Evolutionary conservation across 2,329 filamentous ascomycete genomes (phyloP).

Genomic region (Sordariomycetes sp.): DNA sequence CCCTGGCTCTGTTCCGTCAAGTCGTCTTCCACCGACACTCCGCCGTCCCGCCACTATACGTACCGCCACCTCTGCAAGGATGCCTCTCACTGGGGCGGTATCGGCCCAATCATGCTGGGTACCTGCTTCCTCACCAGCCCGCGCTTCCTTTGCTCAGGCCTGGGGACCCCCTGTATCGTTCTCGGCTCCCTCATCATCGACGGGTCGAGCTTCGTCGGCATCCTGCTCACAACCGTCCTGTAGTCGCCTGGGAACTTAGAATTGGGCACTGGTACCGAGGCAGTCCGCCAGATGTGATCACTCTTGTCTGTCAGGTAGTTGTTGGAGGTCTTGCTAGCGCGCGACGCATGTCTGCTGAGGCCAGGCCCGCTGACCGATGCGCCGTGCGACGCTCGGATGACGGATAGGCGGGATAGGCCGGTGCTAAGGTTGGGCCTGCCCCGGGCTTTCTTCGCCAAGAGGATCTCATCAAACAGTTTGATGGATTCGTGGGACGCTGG

Average conservation of each 20-base stretch:
- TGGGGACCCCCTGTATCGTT: conserved; percentile 78
- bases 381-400: conserved; percentile 46
- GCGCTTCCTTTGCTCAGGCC: conserved; percentile 39
- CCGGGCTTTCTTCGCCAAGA: conserved; percentile 62
- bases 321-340: conserved; percentile 26
- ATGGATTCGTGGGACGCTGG: conserved; percentile 52
- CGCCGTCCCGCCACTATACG: not conserved
- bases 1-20: not conserved
- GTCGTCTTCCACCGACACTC: not conserved
- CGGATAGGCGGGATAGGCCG: conserved; percentile 52
- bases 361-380: conserved; percentile 12
- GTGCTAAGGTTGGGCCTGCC: conserved; percentile 53
- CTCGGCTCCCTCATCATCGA: conserved; percentile 86
- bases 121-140: conserved; percentile 48
- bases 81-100: conserved; percentile 17
- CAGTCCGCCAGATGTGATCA: conserved; percentile 71
- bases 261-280: conserved; percentile 48
- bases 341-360: conserved; percentile 17
- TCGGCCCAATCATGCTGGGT: conserved; percentile 32
- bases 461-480: conserved; percentile 75
- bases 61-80: not conserved
- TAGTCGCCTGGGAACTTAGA: conserved; percentile 55
- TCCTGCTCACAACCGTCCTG: conserved; percentile 47
- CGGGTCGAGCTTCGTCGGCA: conserved; percentile 76
- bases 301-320: conserved; percentile 61